Evolutionary conservation across 1,284 basidiomycete genomes (phyloP).

Genomic region (Singerocomus inundabilis): DNA sequence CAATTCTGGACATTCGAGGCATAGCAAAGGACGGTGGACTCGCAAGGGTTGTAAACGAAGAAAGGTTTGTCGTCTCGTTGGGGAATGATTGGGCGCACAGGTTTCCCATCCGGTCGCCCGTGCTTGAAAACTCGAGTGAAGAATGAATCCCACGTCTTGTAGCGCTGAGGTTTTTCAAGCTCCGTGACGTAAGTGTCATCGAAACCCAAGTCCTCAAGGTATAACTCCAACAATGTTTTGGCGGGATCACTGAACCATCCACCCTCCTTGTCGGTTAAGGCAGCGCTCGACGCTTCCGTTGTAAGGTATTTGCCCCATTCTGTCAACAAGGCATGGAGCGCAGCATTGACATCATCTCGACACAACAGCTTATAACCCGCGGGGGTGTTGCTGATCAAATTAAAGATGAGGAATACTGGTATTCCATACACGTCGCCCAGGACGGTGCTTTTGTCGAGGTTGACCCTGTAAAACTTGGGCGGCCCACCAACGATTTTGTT

Average conservation of each 20-base stretch:
- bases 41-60: not conserved
- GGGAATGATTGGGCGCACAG: not conserved
- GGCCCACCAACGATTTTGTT: not conserved
- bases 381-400: slow-evolving; percentile 27
- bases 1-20: not conserved
- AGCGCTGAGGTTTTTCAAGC: not conserved
- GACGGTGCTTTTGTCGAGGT: not conserved
- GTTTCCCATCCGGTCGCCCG: not conserved
- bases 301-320: slow-evolving; percentile 17
- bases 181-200: not conserved
- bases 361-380: slow-evolving; percentile 24
- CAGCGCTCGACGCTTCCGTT: not conserved
- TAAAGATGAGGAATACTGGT: slow-evolving; percentile 19
- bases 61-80: not conserved
- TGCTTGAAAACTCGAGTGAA: not conserved
- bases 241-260: not conserved
- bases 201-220: not conserved
- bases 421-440: slow-evolving; percentile 8
- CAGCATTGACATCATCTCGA: slow-evolving; percentile 20
- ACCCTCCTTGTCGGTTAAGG: not conserved
- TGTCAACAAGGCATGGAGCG: not conserved
- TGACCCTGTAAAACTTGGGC: not conserved
- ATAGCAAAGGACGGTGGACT: not conserved
- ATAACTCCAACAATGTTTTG: not conserved
- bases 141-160: not conserved